Conservation (phyloP, 345 rosid species). For the Salix exigua region DNA sequence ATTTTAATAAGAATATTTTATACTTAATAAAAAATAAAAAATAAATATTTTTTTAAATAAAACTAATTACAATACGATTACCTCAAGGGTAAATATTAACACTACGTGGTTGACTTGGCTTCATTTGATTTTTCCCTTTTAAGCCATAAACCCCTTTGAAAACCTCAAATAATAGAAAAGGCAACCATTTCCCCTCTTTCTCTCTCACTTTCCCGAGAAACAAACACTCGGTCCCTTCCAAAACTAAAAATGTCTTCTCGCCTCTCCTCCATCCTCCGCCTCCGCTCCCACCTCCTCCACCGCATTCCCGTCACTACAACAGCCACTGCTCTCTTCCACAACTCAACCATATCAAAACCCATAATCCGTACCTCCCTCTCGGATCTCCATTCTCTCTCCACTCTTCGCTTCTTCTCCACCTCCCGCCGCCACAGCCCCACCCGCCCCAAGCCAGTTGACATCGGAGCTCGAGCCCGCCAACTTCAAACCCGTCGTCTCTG, state of each 20-base stretch:
- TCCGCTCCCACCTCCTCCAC: conserved; percentile 44
- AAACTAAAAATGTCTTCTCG: conserved; percentile 47
- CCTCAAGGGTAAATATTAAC: too few species aligned
- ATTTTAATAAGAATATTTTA: too few species aligned
- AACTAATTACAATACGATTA: too few species aligned
- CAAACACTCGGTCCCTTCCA: neutral
- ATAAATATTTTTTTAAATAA: too few species aligned
- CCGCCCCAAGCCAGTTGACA: conserved; percentile 61
- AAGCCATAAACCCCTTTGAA: neutral
- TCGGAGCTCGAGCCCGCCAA: conserved; percentile 81
- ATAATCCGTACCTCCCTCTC: conserved; percentile 17
- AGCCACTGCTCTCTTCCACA: conserved; percentile 19
- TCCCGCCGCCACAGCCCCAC: conserved; percentile 49
- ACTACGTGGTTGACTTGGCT: too few species aligned
- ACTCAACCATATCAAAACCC: conserved; percentile 19
- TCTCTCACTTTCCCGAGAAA: conserved; percentile 17
- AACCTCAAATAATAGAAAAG: neutral
- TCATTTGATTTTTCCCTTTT: too few species aligned
- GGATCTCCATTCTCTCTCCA: conserved; percentile 25
- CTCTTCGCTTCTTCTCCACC: conserved; percentile 57
- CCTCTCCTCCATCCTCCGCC: conserved; percentile 25
- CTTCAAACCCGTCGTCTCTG: conserved; percentile 87
- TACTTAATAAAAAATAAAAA: too few species aligned
- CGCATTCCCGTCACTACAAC: conserved; percentile 13
- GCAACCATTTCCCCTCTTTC: neutral